Evolutionary conservation across 1,139 yeast genomes (phyloP).

Genomic region (Arxiozyma slooffiae): DNA sequence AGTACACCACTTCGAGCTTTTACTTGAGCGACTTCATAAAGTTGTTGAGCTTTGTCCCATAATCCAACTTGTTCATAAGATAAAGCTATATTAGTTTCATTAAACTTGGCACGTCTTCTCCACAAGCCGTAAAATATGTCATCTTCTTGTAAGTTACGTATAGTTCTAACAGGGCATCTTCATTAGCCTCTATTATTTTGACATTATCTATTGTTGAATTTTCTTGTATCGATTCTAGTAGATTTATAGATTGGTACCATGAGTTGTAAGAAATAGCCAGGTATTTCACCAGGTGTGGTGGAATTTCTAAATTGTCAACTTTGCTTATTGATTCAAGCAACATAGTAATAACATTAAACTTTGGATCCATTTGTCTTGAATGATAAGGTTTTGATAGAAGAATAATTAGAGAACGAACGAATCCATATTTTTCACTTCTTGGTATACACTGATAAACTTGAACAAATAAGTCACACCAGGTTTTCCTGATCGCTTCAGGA

Average conservation of each 20-base stretch:
- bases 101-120: slow-evolving; percentile 90
- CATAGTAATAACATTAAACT: slow-evolving; percentile 83
- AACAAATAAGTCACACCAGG: slow-evolving; percentile 83
- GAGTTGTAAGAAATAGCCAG: slow-evolving; percentile 80
- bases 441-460: slow-evolving; percentile 65
- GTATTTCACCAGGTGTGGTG: slow-evolving; percentile 89
- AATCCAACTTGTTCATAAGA: slow-evolving; percentile 92
- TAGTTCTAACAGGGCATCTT: slow-evolving; percentile 84
- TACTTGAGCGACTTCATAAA: slow-evolving; percentile 95
- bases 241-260: slow-evolving; percentile 82
- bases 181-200: slow-evolving; percentile 73
- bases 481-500: slow-evolving; percentile 66
- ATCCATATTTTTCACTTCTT: slow-evolving; percentile 71
- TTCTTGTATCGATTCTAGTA: slow-evolving; percentile 66
- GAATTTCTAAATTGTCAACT: slow-evolving; percentile 68
- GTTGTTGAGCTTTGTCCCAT: slow-evolving; percentile 89
- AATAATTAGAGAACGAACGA: slow-evolving; percentile 68
- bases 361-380: slow-evolving; percentile 71
- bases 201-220: slow-evolving; percentile 58
- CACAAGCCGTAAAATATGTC: slow-evolving; percentile 97
- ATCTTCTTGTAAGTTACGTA: slow-evolving; percentile 85
- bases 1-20: slow-evolving; percentile 92
- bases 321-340: slow-evolving; percentile 70
- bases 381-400: slow-evolving; percentile 86
- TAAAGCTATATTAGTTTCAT: slow-evolving; percentile 84